Conservation (phyloP, 2,329 filamentous ascomycete genomes). For the Neoascochyta sp. region DNA sequence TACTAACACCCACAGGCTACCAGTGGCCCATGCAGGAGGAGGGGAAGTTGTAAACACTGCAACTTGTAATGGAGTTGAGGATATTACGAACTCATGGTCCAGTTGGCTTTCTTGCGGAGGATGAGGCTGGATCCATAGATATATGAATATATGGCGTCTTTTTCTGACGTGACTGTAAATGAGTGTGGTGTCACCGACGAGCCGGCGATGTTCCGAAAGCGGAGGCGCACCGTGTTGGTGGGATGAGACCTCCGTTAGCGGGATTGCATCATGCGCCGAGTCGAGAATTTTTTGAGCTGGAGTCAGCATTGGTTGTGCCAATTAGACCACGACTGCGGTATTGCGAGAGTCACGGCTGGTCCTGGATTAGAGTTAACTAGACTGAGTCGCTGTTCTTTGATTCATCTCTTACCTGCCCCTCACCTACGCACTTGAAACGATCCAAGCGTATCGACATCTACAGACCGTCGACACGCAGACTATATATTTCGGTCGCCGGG, state of each 20-base stretch:
- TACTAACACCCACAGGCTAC: conserved; percentile 33
- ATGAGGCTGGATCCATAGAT: conserved; percentile 11
- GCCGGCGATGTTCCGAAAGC: conserved; percentile 5
- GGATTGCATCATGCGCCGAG: conserved; percentile 34
- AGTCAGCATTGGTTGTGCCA: conserved; percentile 7
- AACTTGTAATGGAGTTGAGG: conserved; percentile 12
- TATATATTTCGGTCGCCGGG: too few species aligned
- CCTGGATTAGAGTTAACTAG: too few species aligned
- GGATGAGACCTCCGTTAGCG: conserved; percentile 15
- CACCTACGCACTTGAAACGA: too few species aligned
- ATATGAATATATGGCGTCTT: conserved; percentile 10
- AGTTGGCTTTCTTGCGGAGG: conserved; percentile 7
- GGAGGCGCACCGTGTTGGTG: conserved; percentile 8
- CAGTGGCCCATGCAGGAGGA: conserved; percentile 40
- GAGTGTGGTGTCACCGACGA: conserved; percentile 4
- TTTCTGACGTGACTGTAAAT: conserved; percentile 8
- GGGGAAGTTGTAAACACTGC: conserved; percentile 32
- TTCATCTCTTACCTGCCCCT: too few species aligned
- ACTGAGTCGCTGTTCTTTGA: too few species aligned
- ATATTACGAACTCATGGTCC: too few species aligned
- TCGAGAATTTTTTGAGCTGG: conserved; percentile 27
- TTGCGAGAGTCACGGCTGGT: too few species aligned
- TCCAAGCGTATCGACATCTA: too few species aligned
- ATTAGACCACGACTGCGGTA: too few species aligned
- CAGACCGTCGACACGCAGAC: too few species aligned